Evolutionary conservation across 176 grass and related monocot species (phyloP).

Genomic region (Aegilops umbellulata): DNA sequence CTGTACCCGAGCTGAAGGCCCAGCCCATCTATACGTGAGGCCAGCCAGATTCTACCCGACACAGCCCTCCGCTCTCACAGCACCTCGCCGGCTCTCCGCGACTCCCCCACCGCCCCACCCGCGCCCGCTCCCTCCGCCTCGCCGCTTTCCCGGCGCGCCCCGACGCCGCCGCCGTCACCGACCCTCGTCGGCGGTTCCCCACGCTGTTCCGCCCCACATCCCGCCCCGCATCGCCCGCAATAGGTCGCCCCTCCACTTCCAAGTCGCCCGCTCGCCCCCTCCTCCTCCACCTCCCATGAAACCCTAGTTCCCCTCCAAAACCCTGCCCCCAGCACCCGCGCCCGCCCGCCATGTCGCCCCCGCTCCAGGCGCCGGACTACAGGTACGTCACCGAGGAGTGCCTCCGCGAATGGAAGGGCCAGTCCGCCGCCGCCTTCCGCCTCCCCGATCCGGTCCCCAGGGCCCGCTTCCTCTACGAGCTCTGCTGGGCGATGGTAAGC

Average conservation of each 20-base stretch:
- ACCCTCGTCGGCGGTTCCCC: background rate
- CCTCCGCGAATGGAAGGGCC: slow-evolving; percentile 91
- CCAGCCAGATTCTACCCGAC: background rate
- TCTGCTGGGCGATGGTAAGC: slow-evolving; percentile 90
- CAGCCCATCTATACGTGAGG: background rate
- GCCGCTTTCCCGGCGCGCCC: background rate
- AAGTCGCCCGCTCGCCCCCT: background rate
- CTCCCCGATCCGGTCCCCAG: slow-evolving; percentile 82
- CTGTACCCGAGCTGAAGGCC: background rate
- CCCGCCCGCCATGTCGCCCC: slow-evolving; percentile 34
- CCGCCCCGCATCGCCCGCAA: no score
- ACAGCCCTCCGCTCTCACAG: background rate
- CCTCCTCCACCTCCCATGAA: slow-evolving; percentile 36
- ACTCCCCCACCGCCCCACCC: no score
- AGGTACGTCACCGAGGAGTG: slow-evolving; percentile 77
- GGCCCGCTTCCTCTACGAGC: slow-evolving; percentile 92
- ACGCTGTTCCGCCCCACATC: no score
- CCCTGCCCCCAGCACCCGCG: background rate
- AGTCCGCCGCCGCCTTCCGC: slow-evolving; percentile 52
- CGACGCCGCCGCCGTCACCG: background rate
- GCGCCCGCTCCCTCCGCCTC: background rate
- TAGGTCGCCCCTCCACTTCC: background rate
- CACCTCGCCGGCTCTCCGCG: background rate
- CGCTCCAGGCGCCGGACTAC: slow-evolving; percentile 56
- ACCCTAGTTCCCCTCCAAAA: slow-evolving; percentile 41